Evolutionary conservation across 1,284 basidiomycete genomes (phyloP).

Genomic region (Melampsora occidentalis): DNA sequence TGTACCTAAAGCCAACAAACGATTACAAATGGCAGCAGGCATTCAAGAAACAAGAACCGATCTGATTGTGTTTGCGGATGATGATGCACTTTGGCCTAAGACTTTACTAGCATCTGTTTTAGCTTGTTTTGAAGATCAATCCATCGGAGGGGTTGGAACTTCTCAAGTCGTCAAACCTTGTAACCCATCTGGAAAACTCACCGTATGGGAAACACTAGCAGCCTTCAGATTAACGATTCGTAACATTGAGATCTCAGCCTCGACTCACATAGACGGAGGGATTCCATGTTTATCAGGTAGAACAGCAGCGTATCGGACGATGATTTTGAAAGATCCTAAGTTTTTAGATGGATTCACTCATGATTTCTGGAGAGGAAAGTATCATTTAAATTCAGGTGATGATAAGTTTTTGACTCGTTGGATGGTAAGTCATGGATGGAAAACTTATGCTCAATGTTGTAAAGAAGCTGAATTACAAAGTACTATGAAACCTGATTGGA

Average conservation of each 20-base stretch:
- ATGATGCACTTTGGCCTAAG: constrained; percentile 90
- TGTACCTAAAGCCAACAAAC: constrained; percentile 87
- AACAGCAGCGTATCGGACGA: constrained; percentile 84
- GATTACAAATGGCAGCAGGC: constrained; percentile 85
- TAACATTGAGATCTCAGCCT: constrained; percentile 83
- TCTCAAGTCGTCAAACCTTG: constrained; percentile 76
- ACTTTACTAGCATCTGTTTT: constrained; percentile 77
- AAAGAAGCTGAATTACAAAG: constrained; percentile 81
- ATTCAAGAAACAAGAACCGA: constrained; percentile 83
- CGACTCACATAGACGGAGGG: constrained; percentile 86
- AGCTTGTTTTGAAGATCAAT: constrained; percentile 89
- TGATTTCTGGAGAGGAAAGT: constrained; percentile 86
- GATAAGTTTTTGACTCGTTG: constrained; percentile 93
- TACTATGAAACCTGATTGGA: constrained; percentile 94
- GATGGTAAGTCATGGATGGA: constrained; percentile 93
- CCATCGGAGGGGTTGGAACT: constrained; percentile 84
- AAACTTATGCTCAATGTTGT: constrained; percentile 85
- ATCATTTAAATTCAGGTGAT: constrained; percentile 85
- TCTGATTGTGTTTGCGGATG: constrained; percentile 92
- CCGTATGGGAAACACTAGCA: constrained; percentile 87
- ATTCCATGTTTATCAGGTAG: constrained; percentile 84
- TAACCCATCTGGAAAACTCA: constrained; percentile 67
- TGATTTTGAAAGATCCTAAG: constrained; percentile 88
- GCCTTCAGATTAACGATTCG: constrained; percentile 86
- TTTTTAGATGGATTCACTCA: constrained; percentile 88